These are phyloP conservation scores for Hypoxylon sp. DNA, from an alignment of 2,329 filamentous ascomycete genomes.

Conservation along the genomic window DNA sequence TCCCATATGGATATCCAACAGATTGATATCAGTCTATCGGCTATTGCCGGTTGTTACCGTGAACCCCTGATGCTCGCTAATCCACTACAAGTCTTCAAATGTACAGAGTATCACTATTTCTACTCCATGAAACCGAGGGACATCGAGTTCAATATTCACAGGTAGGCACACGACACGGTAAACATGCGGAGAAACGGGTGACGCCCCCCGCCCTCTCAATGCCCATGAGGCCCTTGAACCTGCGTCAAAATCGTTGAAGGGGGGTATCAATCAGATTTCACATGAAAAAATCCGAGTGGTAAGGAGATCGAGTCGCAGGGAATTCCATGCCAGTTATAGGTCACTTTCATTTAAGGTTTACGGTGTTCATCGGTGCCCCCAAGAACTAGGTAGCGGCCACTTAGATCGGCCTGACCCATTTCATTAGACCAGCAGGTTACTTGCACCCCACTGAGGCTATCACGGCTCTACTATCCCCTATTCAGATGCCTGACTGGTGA, in stretches of 20 bases:
- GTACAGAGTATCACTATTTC: background rate
- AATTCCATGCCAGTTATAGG: slow-evolving; percentile 17
- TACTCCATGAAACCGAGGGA: background rate
- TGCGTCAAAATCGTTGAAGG: slow-evolving; percentile 6
- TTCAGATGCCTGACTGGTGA: slow-evolving; percentile 15
- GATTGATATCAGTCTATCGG: background rate
- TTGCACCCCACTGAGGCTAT: slow-evolving; percentile 23
- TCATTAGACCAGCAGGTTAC: background rate
- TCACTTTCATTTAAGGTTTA: slow-evolving; percentile 35
- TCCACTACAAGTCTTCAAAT: background rate
- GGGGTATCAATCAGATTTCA: slow-evolving; percentile 26
- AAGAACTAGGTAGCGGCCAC: slow-evolving; percentile 2
- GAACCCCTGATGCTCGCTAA: background rate
- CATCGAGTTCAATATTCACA: background rate
- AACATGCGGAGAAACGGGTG: background rate
- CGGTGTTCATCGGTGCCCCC: slow-evolving; percentile 26
- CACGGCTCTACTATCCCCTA: slow-evolving; percentile 19
- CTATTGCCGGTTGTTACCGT: background rate
- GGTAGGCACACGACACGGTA: background rate
- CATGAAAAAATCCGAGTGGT: slow-evolving; percentile 26
- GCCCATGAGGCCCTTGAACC: background rate
- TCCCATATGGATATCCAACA: slow-evolving; percentile 2
- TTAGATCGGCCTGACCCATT: slow-evolving; percentile 11
- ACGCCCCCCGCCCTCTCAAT: background rate
- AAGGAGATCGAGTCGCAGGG: slow-evolving; percentile 19